Evolutionary conservation across 306 rosid genomes (phyloP), one percentile per base, ranked within the genome.

Genomic region (Citrullus colocynthis): DNA sequence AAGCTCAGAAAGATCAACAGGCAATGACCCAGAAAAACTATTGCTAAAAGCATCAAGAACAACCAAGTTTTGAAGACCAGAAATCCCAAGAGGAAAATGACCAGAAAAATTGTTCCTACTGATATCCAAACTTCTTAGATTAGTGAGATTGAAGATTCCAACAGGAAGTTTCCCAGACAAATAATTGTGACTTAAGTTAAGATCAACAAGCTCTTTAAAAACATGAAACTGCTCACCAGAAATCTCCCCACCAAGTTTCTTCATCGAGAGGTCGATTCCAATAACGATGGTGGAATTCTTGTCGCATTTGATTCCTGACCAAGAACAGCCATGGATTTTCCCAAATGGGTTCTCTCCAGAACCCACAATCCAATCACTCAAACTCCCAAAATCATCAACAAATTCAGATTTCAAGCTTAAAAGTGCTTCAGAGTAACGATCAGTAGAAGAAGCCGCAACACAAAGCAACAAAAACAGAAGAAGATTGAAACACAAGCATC

Each of bases 91-190:
- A 0, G 97, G 97, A 70, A 95, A 95, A 10, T 71, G 85, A 60
- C 97, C 97, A 10, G 98, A 90, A 78, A 95, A 92, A 74, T 92
- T 92, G 91, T 95, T 95, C 69, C 93, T 88, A 79, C 97, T 90
- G 18, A 95, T 86, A 57, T 90, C 97, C 85, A 95, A 82, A 77
- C 78, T 88, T 83, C 61, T 82, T 6, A 95, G 85, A 80, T 66
- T 85, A 8, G 90, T 85, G 81, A 92, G 96, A 84, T 88, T 89
- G 78, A 92, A 92, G 76, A 92, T 84, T 71, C 83, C 82, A 17
- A 78, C 61, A 5, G 97, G 97, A 28, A 95, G 88, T 28, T 86
- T 66, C 28, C 97, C 97, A 21, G 93, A 95, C 82, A 95, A 87
- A 30, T 85, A 80, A 60, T 95, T 95, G 84, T 85, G 20, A 74